Evolutionary conservation across 345 rosid genomes (phyloP), one percentile per base, ranked within the genome.

Genomic region (Noccaea caerulescens): DNA sequence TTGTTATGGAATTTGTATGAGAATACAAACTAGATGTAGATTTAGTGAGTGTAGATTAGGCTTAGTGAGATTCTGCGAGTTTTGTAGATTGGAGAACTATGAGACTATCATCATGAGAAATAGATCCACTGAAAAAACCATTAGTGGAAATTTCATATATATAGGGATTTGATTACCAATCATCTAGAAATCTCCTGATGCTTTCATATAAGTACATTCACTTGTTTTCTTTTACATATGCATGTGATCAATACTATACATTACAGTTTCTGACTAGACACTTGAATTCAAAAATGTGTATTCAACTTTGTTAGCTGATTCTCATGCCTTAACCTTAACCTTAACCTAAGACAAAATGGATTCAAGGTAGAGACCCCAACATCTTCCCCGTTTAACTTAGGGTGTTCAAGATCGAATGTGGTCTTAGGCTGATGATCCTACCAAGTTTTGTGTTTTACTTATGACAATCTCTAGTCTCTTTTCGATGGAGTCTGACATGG

Each of bases 401-500:
- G 69, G 33, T 63, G 58, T 14, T 34, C 13, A 27, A 45, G 43
- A 59, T 68, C 12, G 51, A 58, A 10, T 49, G 10, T 8, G 38
- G 44, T 61, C 60, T 71, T 59, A 1, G 10, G 3, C 49, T 33
- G 6, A 38, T 33, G 6, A 38, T 55, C 66, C 59, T 64, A 64
- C 13, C 2, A 44, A 34, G 13, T 54, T 54, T n/a, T 27, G 30
- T 3, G 2, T 10, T 13, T 39, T 16, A 43, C 42, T 68, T 55
- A 12, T 49, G 34, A 20, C 63, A 69, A 36, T 63, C 36, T 44
- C 49, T 62, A 68, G 33, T 87, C 72, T 84, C 80, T 56, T 51
- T 75, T 51, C 77, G 70, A 58, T 49, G 68, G 57, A 93, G 58
- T 58, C 75, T 87, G 75, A 91, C 72, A 60, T 84, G 89, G 77